Percentiles rank a stretch among this genome's conserved stretches.
phyloP scores from a whole-genome alignment of 73 alveolate species.

The Paramecium primaurelia region DNA sequence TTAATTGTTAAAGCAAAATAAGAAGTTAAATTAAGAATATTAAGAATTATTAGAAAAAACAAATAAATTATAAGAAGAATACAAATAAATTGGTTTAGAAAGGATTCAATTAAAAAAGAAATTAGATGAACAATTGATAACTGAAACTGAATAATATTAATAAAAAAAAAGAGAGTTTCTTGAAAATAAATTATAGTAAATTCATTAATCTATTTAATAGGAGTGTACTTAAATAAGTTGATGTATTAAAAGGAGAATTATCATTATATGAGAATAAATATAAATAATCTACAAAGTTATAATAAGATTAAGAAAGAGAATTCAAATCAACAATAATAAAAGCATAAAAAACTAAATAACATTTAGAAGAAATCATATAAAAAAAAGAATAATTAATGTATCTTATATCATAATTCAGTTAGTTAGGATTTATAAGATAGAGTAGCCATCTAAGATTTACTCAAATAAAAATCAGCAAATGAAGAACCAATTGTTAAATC shows the following conservation, averaged over 20 bases:
- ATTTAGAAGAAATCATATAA: background rate
- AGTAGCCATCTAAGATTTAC: background rate
- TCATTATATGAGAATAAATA: background rate
- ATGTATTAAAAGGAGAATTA: conserved; percentile 24
- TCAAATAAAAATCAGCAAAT: background rate
- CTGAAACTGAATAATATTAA: conserved; percentile 15
- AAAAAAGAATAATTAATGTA: background rate
- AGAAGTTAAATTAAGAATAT: background rate
- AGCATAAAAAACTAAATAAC: background rate
- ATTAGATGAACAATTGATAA: background rate
- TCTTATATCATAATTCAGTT: background rate
- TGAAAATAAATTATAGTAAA: background rate
- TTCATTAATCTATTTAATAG: background rate
- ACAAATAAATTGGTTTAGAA: background rate
- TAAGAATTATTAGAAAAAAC: background rate
- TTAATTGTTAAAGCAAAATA: background rate
- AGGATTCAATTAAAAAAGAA: background rate
- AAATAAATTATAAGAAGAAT: background rate
- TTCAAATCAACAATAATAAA: background rate
- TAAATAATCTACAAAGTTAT: background rate
- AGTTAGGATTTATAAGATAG: conserved; percentile 35
- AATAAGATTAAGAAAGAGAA: background rate
- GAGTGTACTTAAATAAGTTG: background rate
- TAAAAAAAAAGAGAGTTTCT: background rate
- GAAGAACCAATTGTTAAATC: background rate